Base-by-base conservation (phyloP, 176 grass and related monocot species). In the Bothriochloa decipiens region DNA sequence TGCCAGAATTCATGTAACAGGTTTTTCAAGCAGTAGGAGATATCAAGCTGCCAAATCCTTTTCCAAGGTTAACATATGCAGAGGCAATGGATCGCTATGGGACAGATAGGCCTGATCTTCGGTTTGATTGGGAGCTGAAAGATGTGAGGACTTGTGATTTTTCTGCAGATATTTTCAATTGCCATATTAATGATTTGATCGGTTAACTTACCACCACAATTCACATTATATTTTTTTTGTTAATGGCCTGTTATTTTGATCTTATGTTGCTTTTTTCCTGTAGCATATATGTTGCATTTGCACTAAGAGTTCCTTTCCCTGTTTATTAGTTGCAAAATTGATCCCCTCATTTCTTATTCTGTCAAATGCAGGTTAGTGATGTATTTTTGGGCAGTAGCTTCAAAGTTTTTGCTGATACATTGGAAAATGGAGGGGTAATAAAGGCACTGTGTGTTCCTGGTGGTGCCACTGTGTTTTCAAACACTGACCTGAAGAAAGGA, bases 401-500 rank as follows among this genome's bases (percentile, higher is more conserved):
- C 86, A 98, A 98, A 79, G 90, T 98, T 86, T 98, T 98, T 91
- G 84, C 86, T 7, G 96, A 98, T 85, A 82, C 89, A 63, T 84
- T 98, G 83, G 89, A 91, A 81, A 96, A 83, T 25, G 91, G 91
- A 69, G 93, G 91, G 25, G 76, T 88, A 47, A 87, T 96, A 78
- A 98, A 98, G 86, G 89, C 89, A 74, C 72, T 98, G 20, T 89
- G 89, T 82, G 87, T 98, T 53, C 86, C 93, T 72, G 88, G 83
- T 57, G 91, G 93, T 78, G 87, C 93, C 67, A 83, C 87, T 63
- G 91, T 79, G 42, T 98, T 93, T 92, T 96, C 96, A 83, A 98
- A 98, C 82, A 98, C 96, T 79, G 89, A 92, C 45, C 88, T 98
- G 37, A 98, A 98, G 80, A 98, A 98, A 78, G 96, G 96, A 78